Evolutionary conservation across 2,329 filamentous ascomycete species (phyloP).

Genomic region (Metarhizium brunneum): DNA sequence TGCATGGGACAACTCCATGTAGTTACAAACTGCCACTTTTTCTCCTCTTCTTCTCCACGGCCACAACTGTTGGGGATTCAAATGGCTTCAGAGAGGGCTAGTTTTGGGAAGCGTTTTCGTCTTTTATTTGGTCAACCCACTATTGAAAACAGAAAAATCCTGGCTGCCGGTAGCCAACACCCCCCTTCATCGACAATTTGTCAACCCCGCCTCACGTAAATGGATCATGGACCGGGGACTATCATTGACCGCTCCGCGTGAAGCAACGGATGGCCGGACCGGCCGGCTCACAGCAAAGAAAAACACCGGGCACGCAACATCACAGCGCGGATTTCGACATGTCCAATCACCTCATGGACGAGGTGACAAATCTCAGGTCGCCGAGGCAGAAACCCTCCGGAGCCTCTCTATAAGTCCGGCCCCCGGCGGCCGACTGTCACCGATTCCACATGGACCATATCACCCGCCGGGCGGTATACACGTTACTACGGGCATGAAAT

Average conservation of each 20-base stretch:
- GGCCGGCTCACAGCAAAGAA: not conserved
- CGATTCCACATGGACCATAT: slow-evolving; percentile 8
- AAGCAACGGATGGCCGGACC: not conserved
- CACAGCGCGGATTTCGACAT: not conserved
- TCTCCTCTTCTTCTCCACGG: not conserved
- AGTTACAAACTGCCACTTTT: not conserved
- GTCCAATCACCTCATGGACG: slow-evolving; percentile 1
- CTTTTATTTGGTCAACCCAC: not conserved
- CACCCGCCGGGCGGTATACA: not conserved
- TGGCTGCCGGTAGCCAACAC: not conserved
- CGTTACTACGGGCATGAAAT: not conserved
- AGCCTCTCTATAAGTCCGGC: slow-evolving; percentile 14
- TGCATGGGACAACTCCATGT: not conserved
- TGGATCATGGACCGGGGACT: not conserved
- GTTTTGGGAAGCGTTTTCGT: not conserved
- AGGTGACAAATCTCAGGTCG: slow-evolving; percentile 2
- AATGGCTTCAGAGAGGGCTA: not conserved
- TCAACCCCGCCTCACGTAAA: not conserved
- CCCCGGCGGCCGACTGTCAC: slow-evolving; percentile 11
- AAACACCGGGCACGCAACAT: not conserved
- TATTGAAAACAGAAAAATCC: not conserved
- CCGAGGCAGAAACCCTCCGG: slow-evolving; percentile 1
- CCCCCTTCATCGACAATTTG: not conserved
- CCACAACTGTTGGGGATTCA: not conserved
- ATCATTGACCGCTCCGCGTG: not conserved